A percentile compares a stretch with the other conserved stretches of the same genome.
Conservation (phyloP, 257 asterid genomes). For the Eustoma russellianum region DNA sequence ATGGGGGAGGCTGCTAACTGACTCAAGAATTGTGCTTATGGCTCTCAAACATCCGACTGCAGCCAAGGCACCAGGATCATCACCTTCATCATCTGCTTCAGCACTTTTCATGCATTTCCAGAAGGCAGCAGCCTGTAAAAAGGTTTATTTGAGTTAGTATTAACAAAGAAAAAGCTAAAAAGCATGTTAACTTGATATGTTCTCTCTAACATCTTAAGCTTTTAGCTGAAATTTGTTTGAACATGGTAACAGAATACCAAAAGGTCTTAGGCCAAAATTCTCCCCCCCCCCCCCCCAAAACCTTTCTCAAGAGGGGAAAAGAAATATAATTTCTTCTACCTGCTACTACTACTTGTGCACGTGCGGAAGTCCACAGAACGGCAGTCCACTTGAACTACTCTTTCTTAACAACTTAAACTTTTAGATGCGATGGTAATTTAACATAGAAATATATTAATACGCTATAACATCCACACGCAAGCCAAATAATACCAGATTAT, state of each 20-base stretch:
- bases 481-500: constrained; percentile 62
- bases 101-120: constrained; percentile 95
- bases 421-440: not conserved
- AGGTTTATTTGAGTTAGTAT: not conserved
- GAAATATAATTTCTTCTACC: too few relatives aligned
- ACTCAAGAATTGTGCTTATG: constrained; percentile 96
- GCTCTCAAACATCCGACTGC: constrained; percentile 99
- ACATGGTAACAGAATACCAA: too few relatives aligned
- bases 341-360: too few relatives aligned
- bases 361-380: too few relatives aligned
- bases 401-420: not conserved
- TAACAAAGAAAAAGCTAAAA: not conserved
- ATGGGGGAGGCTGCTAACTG: constrained; percentile 82
- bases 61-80: constrained; percentile 98
- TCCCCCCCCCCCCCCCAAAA: too few relatives aligned
- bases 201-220: too few relatives aligned
- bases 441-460: not conserved
- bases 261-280: not conserved
- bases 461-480: not conserved
- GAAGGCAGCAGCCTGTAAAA: constrained; percentile 84
- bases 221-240: too few relatives aligned
- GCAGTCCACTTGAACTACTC: too few relatives aligned
- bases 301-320: too few relatives aligned
- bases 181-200: too few relatives aligned
- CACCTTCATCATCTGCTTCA: constrained; percentile 93